Evolutionary conservation across 2,329 filamentous ascomycete species (phyloP).

Genomic region (Neonectria ditissima): DNA sequence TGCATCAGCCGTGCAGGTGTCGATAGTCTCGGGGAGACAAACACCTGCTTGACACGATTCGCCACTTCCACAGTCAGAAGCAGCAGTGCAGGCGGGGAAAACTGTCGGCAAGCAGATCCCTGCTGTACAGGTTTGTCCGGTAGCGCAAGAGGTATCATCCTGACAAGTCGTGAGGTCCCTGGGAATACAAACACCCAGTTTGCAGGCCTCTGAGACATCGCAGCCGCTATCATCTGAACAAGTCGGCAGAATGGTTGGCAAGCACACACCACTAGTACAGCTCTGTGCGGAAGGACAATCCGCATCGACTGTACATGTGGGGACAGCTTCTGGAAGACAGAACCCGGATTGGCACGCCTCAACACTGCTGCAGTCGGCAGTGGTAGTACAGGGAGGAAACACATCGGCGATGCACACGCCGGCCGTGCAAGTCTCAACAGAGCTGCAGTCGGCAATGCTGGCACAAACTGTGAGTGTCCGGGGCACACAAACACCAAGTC

Average conservation of each 20-base stretch:
- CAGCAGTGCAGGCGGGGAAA: conserved; percentile 1
- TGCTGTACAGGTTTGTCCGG: conserved; percentile 1
- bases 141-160: background rate
- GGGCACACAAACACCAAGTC: conserved; percentile 13
- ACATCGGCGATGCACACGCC: conserved; percentile 8
- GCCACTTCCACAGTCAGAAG: background rate
- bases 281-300: background rate
- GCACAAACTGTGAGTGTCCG: background rate
- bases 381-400: background rate
- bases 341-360: conserved; percentile 5
- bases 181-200: conserved; percentile 11
- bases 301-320: background rate
- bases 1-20: background rate
- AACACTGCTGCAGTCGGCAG: background rate
- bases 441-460: background rate
- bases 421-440: conserved; percentile 9
- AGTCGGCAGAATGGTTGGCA: conserved; percentile 2
- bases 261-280: conserved; percentile 11
- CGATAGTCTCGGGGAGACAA: conserved; percentile 1
- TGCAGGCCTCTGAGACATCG: background rate
- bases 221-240: conserved; percentile 4
- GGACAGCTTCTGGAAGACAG: conserved; percentile 5
- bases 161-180: conserved; percentile 7
- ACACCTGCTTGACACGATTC: conserved; percentile 4
- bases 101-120: conserved; percentile 13